Evolutionary conservation across 805 yeast genomes (phyloP), one percentile per base, ranked within the genome.

Genomic region (Ascoidea asiatica): DNA sequence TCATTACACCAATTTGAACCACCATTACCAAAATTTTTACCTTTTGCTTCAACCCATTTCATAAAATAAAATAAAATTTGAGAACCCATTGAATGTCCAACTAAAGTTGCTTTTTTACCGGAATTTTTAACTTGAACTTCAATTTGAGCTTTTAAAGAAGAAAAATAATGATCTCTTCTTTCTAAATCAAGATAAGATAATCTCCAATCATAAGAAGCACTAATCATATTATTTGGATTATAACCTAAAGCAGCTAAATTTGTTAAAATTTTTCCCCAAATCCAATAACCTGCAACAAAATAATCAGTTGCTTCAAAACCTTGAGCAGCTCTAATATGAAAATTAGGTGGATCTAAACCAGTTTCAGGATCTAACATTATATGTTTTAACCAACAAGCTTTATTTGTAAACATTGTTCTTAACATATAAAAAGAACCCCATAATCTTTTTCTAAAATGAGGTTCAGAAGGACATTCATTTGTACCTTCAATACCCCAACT

Each of bases 401-500:
- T 92, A 56, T 90, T 96, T 45, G 89, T 65, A 19, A 92, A 69
- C 97, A 92, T 90, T 3, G 95, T 79, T 52, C 83, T 72, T 46
- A 92, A 64, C 98, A 92, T 92, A 58, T 85, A 88, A 66, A 88
- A 89, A 0, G 96, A 86, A 0, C 98, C 98, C 98, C 98, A 92
- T 46, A 92, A 60, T 52, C 97, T 69, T 57, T 88, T 89, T 43
- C 98, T 70, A 64, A 90, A 92, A 60, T 90, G 94, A 7, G 79
- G 71, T 47, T 79, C 75, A 37, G 87, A 73, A 4, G 95, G 92
- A 59, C 98, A 92, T 5, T 79, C 92, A 2, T 67, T 74, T 4
- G 81, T 72, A 8, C 88, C 88, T 33, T 67, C 72, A 2, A 85
- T 66, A 0, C 95, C 81, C 98, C 98, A 92, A 42, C 88, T 79